These are phyloP conservation scores for Entonaema liquescens DNA, from an alignment of 495 filamentous ascomycete genomes.

Conservation along the genomic window DNA sequence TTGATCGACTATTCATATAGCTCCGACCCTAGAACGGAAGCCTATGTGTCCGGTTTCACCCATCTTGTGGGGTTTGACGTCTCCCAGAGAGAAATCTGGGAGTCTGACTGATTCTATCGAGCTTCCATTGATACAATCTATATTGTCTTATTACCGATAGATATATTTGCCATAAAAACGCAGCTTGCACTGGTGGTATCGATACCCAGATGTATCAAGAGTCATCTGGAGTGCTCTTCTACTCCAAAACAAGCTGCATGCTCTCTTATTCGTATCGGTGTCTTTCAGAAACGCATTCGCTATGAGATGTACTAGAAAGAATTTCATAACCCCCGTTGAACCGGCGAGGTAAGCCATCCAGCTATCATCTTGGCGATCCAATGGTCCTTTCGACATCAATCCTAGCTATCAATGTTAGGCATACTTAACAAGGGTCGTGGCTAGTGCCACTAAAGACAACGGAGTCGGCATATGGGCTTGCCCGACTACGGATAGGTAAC, in stretches of 20 bases:
- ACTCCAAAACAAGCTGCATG: not conserved
- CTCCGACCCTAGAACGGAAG: constrained; percentile 13
- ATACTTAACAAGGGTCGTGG: not conserved
- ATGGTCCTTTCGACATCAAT: not conserved
- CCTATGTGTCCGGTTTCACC: constrained; percentile 24
- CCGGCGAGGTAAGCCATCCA: not conserved
- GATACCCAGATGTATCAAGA: not conserved
- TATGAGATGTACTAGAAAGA: not conserved
- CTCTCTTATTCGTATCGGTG: not conserved
- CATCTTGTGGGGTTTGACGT: not conserved
- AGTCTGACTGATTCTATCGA: too few relatives aligned
- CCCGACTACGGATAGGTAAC: too few relatives aligned
- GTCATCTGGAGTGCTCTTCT: not conserved
- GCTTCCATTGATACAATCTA: too few relatives aligned
- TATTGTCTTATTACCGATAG: not conserved
- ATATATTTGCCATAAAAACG: not conserved
- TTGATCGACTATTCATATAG: constrained; percentile 14
- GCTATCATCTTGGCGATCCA: not conserved
- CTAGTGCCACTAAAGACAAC: not conserved
- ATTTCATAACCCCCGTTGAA: not conserved
- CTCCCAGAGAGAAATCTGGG: not conserved
- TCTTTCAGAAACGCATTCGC: not conserved
- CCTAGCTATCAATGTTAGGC: not conserved
- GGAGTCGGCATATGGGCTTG: too few relatives aligned
- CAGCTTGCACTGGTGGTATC: not conserved